Percentiles rank a stretch among this genome's conserved stretches.
These are phyloP conservation scores for Pseudocercospora macadamiae DNA, from an alignment of 2,329 filamentous ascomycete genomes.

Conservation along the genomic window DNA sequence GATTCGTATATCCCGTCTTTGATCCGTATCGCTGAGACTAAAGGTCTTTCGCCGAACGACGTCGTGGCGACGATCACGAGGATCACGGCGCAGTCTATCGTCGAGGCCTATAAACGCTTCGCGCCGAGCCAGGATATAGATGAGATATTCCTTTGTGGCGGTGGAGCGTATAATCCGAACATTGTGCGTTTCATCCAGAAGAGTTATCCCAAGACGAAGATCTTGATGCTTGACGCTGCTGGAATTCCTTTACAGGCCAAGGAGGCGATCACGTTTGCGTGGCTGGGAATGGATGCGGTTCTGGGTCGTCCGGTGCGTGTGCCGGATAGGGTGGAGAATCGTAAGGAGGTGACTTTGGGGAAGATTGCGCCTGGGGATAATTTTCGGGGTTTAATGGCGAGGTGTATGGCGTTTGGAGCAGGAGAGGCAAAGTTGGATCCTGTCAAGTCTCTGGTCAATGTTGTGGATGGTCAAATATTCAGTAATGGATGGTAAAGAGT, in stretches of 20 bases:
- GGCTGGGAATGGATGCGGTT: slow-evolving; percentile 63
- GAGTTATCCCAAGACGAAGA: slow-evolving; percentile 52
- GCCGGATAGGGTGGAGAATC: slow-evolving; percentile 57
- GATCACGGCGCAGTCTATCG: slow-evolving; percentile 62
- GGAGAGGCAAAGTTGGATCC: slow-evolving; percentile 47
- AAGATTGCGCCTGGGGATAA: slow-evolving; percentile 60
- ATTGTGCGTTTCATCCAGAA: slow-evolving; percentile 58
- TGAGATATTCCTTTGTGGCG: slow-evolving; percentile 65
- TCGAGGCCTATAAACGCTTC: slow-evolving; percentile 55
- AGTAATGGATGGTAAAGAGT: too few species aligned
- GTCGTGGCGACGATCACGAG: slow-evolving; percentile 62
- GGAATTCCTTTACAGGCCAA: slow-evolving; percentile 62
- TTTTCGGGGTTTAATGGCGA: slow-evolving; percentile 57
- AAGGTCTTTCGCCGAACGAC: slow-evolving; percentile 48
- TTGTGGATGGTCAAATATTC: slow-evolving; percentile 53
- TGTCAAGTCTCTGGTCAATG: slow-evolving; percentile 56
- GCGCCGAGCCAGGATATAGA: slow-evolving; percentile 49
- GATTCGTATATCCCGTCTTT: slow-evolving; percentile 59
- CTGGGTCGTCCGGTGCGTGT: slow-evolving; percentile 60
- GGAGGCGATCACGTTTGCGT: slow-evolving; percentile 63
- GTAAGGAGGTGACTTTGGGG: slow-evolving; percentile 56
- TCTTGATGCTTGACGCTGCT: slow-evolving; percentile 61
- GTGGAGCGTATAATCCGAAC: slow-evolving; percentile 61
- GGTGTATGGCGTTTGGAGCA: slow-evolving; percentile 56
- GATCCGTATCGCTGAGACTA: slow-evolving; percentile 47